These are phyloP conservation scores for Boletus insuetus DNA, from an alignment of 768 basidiomycete genomes.

Conservation along the genomic window DNA sequence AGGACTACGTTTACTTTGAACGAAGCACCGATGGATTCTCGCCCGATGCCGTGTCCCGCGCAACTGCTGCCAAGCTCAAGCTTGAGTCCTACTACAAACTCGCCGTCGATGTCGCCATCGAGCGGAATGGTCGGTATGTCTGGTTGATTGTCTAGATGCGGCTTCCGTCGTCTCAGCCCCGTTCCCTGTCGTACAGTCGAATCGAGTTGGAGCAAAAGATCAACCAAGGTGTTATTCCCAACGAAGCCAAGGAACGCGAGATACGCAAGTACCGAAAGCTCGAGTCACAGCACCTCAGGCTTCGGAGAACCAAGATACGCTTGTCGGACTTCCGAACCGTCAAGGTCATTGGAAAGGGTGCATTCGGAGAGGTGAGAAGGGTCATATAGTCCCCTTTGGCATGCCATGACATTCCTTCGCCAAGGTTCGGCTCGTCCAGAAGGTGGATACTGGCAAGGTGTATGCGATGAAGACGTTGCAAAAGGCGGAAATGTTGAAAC, in stretches of 20 bases:
- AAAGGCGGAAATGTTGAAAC: conserved; percentile 99
- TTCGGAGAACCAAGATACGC: conserved; percentile 91
- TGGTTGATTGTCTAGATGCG: background rate
- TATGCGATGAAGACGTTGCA: conserved; percentile 99
- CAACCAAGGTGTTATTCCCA: conserved; percentile 65
- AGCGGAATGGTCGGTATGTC: conserved; percentile 83
- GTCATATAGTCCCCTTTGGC: background rate
- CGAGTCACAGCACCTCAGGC: conserved; percentile 86
- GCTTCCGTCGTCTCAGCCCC: conserved; percentile 3
- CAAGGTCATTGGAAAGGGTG: conserved; percentile 98
- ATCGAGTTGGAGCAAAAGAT: conserved; percentile 87
- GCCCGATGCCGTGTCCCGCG: conserved; percentile 82
- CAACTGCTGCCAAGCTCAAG: conserved; percentile 93
- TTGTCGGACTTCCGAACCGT: conserved; percentile 92
- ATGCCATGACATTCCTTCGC: conserved; percentile 4
- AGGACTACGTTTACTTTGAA: conserved; percentile 93
- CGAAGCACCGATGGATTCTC: conserved; percentile 79
- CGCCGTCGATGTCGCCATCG: conserved; percentile 94
- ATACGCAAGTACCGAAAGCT: conserved; percentile 82
- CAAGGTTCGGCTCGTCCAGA: conserved; percentile 93
- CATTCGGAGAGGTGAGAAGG: conserved; percentile 85
- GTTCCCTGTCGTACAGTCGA: conserved; percentile 48
- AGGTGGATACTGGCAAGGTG: conserved; percentile 95
- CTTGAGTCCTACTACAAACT: conserved; percentile 98
- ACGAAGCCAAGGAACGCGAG: conserved; percentile 86